Evolutionary conservation across 1,284 basidiomycete genomes (phyloP).

Genomic region (Trametes polyzona): DNA sequence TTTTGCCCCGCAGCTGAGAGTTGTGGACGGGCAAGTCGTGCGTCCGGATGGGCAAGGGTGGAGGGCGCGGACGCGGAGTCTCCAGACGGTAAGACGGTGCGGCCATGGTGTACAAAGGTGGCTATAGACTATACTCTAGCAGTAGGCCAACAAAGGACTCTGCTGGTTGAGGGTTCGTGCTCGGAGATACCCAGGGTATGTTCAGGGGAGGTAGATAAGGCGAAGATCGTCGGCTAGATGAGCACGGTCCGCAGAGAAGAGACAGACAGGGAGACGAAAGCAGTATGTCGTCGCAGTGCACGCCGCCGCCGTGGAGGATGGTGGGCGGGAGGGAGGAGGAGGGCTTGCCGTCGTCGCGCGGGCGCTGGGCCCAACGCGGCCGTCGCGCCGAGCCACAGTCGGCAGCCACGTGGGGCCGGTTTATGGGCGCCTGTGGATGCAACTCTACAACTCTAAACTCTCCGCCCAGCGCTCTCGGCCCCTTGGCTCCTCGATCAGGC

Average conservation of each 20-base stretch:
- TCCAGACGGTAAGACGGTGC: conserved; percentile 66
- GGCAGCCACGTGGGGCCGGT: conserved; percentile 19
- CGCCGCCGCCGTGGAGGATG: conserved; percentile 14
- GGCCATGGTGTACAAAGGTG: conserved; percentile 47
- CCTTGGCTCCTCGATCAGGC: too few relatives aligned
- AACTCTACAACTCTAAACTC: conserved; percentile 13
- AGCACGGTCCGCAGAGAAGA: background rate
- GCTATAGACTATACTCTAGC: conserved; percentile 4
- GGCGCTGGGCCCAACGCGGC: conserved; percentile 23
- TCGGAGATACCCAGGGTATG: conserved; percentile 25
- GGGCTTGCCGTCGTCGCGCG: conserved; percentile 6
- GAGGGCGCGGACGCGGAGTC: conserved; percentile 62
- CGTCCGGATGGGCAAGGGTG: conserved; percentile 65
- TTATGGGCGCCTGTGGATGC: conserved; percentile 15
- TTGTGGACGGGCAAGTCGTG: conserved; percentile 49
- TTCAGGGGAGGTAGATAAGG: conserved; percentile 19
- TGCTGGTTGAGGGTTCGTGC: conserved; percentile 1
- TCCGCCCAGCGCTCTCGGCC: background rate
- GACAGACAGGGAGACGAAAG: conserved; percentile 2
- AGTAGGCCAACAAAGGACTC: conserved; percentile 20
- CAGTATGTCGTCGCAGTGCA: conserved; percentile 5
- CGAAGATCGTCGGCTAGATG: conserved; percentile 22
- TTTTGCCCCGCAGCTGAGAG: conserved; percentile 46
- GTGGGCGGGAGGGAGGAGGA: conserved; percentile 10
- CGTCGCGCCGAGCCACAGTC: conserved; percentile 22